Evolutionary conservation across 2,329 filamentous ascomycete genomes (phyloP).

Genomic region (Fusarium tuaranense): DNA sequence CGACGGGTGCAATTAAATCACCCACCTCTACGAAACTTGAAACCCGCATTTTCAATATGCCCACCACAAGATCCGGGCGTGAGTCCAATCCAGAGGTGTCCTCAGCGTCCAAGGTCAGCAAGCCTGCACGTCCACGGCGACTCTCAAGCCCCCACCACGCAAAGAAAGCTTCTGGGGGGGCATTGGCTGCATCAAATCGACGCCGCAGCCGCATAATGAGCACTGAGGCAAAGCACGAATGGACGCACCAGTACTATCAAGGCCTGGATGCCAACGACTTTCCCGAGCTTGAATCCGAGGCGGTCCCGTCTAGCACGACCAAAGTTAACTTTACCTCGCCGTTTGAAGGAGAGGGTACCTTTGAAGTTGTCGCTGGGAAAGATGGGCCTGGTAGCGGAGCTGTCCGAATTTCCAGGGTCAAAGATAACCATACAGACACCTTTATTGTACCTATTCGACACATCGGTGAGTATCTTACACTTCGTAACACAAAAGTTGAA

Average conservation of each 20-base stretch:
- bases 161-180: neutral
- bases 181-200: neutral
- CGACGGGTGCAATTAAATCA: neutral
- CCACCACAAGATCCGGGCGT: constrained; percentile 5
- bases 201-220: neutral
- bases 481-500: neutral
- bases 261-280: neutral
- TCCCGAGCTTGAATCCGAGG: neutral
- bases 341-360: neutral
- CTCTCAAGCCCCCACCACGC: neutral
- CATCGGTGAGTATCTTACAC: neutral
- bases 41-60: neutral
- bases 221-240: neutral
- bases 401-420: neutral
- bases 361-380: constrained; percentile 4
- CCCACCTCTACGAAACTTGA: neutral
- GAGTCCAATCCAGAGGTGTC: neutral
- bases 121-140: neutral
- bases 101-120: neutral
- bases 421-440: neutral
- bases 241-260: constrained; percentile 6
- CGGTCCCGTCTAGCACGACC: neutral
- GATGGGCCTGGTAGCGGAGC: neutral
- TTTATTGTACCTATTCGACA: neutral
- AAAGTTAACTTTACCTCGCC: neutral